A percentile compares a stretch with the other conserved stretches of the same genome.
phyloP scores from a whole-genome alignment of 768 basidiomycete genomes.

The Phylloporus rhodoxanthus region DNA sequence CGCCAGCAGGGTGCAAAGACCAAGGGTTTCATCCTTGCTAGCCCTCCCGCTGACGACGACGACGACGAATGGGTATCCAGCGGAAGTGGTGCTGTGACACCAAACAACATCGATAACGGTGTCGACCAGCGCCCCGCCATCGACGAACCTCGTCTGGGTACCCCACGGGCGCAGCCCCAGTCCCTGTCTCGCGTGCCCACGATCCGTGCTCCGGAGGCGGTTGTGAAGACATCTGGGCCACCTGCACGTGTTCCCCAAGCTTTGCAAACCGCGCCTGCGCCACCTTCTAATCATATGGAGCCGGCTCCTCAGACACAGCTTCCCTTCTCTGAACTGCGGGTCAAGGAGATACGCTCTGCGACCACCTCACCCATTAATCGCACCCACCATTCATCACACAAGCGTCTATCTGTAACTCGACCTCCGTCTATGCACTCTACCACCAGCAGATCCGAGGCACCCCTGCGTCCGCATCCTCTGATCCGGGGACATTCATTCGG shows the following conservation, averaged over 20 bases:
- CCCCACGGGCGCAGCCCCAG: conserved; percentile 28
- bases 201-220: conserved; percentile 26
- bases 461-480: conserved; percentile 65
- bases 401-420: conserved; percentile 44
- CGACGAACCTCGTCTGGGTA: conserved; percentile 26
- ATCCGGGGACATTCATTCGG: conserved; percentile 71
- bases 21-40: conserved; percentile 59
- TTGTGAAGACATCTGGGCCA: conserved; percentile 11
- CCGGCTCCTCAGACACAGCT: conserved; percentile 12
- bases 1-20: conserved; percentile 31
- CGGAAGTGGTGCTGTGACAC: conserved; percentile 70
- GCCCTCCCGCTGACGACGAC: conserved; percentile 45
- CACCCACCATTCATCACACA: conserved; percentile 32
- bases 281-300: conserved; percentile 13
- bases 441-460: conserved; percentile 32
- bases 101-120: conserved; percentile 42
- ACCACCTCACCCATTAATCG: conserved; percentile 36
- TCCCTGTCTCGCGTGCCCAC: conserved; percentile 32
- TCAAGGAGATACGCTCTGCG: conserved; percentile 33
- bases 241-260: conserved; percentile 16
- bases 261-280: conserved; percentile 8
- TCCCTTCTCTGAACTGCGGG: conserved; percentile 15
- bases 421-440: conserved; percentile 62
- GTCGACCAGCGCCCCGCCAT: conserved; percentile 21
- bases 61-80: conserved; percentile 78